Conservation (phyloP, 2,329 filamentous ascomycete species). For the Aspergillus persii region DNA sequence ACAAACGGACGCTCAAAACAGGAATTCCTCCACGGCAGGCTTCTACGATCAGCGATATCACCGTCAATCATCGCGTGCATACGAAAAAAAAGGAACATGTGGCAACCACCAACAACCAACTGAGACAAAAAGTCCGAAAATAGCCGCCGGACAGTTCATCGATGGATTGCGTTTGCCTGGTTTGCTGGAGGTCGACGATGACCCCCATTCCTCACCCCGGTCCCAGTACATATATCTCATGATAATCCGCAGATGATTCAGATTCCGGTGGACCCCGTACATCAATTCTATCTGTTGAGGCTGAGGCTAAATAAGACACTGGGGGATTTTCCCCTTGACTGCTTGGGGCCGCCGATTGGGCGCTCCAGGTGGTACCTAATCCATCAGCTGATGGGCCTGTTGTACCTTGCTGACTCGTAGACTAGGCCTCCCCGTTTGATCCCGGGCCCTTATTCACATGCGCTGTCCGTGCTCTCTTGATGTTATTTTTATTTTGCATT, state of each 20-base stretch:
- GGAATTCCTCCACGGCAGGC: background rate
- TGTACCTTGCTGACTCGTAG: slow-evolving; percentile 1
- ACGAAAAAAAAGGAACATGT: background rate
- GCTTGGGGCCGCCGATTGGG: background rate
- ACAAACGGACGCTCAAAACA: background rate
- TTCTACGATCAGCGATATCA: background rate
- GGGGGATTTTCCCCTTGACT: background rate
- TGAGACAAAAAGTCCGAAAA: background rate
- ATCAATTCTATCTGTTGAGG: background rate
- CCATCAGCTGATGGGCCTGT: background rate
- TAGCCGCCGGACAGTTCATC: slow-evolving; percentile 4
- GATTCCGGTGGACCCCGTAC: no score
- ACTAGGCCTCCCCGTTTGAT: background rate
- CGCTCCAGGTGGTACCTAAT: background rate
- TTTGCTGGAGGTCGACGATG: no score
- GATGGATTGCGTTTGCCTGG: background rate
- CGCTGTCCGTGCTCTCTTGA: background rate
- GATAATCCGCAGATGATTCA: no score
- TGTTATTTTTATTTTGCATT: no score
- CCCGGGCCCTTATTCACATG: background rate
- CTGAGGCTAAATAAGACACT: background rate
- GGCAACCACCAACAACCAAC: background rate
- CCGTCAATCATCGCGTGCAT: background rate
- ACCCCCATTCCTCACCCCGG: no score
- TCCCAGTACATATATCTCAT: no score